These are phyloP conservation scores for Ophiostoma montium DNA, from an alignment of 2,329 filamentous ascomycete genomes.

Conservation along the genomic window DNA sequence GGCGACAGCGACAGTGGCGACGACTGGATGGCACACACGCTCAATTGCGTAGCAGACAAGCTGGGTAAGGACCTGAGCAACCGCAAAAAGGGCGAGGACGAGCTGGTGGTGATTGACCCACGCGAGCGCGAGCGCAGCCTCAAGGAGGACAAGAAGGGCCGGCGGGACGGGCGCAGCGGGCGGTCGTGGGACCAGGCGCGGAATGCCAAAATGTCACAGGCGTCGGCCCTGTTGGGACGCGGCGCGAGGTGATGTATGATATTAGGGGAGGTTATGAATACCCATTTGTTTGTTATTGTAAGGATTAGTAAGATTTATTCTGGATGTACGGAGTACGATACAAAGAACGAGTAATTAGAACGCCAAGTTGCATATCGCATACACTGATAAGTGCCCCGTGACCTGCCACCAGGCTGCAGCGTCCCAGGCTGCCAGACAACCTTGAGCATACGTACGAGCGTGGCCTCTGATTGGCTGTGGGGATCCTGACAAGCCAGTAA, in stretches of 20 bases:
- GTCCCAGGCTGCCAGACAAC: too few relatives aligned
- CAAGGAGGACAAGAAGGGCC: slow-evolving; percentile 47
- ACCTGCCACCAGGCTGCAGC: too few relatives aligned
- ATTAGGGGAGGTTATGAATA: background rate
- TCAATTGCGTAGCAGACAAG: slow-evolving; percentile 80
- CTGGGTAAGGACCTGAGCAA: slow-evolving; percentile 85
- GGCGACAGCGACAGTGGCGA: slow-evolving; percentile 46
- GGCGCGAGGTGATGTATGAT: slow-evolving; percentile 35
- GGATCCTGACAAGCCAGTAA: background rate
- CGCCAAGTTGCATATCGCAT: too few relatives aligned
- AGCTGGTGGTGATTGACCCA: slow-evolving; percentile 86
- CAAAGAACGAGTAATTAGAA: too few relatives aligned
- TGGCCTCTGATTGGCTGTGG: too few relatives aligned
- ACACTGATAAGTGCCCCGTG: too few relatives aligned
- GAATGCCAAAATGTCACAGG: slow-evolving; percentile 41
- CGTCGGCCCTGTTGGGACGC: slow-evolving; percentile 39
- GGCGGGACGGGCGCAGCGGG: slow-evolving; percentile 33
- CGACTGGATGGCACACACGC: slow-evolving; percentile 74
- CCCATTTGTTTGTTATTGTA: slow-evolving; percentile 6
- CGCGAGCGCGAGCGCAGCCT: slow-evolving; percentile 66
- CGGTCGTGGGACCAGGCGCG: slow-evolving; percentile 43
- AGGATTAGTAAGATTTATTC: too few relatives aligned
- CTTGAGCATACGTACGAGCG: too few relatives aligned
- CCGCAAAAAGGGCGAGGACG: slow-evolving; percentile 81
- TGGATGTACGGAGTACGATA: too few relatives aligned